Percentiles rank a stretch among this genome's conserved stretches.
phyloP scores from a whole-genome alignment of 2,329 filamentous ascomycete genomes.

The Monosporascus sp. region DNA sequence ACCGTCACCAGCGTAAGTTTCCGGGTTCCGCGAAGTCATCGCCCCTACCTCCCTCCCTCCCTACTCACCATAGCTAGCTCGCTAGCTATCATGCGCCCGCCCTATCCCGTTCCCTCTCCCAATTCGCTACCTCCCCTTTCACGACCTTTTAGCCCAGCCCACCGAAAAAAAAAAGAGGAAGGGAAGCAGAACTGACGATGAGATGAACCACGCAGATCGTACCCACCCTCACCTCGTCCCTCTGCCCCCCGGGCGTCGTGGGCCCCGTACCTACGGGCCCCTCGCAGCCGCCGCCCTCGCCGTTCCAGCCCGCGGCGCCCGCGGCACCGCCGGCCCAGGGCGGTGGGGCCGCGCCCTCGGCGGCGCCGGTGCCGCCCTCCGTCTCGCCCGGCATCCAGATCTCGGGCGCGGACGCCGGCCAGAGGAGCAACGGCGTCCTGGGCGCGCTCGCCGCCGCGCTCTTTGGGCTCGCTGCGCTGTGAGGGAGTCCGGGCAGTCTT shows the following conservation, averaged over 20 bases:
- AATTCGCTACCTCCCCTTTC: not conserved
- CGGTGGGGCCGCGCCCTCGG: too few species aligned
- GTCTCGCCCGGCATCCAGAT: too few species aligned
- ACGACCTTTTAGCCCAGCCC: not conserved
- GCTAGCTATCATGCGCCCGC: not conserved
- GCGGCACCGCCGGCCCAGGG: too few species aligned
- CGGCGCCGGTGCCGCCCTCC: too few species aligned
- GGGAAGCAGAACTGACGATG: slow-evolving; percentile 7
- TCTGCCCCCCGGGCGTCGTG: slow-evolving; percentile 13
- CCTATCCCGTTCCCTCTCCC: not conserved
- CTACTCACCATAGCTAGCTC: not conserved
- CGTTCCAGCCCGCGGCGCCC: too few species aligned
- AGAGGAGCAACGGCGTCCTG: too few species aligned
- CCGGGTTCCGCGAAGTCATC: not conserved
- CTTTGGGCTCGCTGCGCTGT: too few species aligned
- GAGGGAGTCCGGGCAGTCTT: too few species aligned
- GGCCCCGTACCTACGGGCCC: not conserved
- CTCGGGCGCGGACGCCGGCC: too few species aligned
- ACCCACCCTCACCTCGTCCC: slow-evolving; percentile 16
- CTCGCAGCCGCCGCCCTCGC: not conserved
- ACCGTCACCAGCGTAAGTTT: slow-evolving; percentile 31
- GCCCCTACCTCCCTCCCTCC: not conserved
- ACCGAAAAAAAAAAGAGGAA: slow-evolving; percentile 10
- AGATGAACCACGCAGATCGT: slow-evolving; percentile 7
- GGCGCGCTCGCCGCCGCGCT: too few species aligned